phyloP scores from a whole-genome alignment of 108 stramenopile species.

The Nannochloropsis gaditana region DNA sequence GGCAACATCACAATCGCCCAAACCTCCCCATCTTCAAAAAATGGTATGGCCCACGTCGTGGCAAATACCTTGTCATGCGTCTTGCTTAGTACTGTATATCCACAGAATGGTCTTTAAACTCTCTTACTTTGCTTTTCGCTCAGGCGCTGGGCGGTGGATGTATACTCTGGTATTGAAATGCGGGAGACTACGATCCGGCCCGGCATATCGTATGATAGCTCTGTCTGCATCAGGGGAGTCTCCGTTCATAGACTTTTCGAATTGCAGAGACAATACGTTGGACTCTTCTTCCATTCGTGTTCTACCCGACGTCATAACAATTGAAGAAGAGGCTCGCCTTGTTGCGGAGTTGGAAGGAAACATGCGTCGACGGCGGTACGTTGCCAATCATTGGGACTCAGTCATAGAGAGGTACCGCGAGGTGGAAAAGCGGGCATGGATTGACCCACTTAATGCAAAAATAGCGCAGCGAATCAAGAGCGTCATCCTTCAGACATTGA shows the following conservation, averaged over 20 bases:
- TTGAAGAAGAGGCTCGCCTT: neutral
- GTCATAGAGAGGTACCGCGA: constrained; percentile 20
- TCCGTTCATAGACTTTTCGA: neutral
- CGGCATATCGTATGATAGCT: too few species aligned
- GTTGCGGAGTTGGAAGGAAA: neutral
- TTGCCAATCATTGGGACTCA: constrained; percentile 19
- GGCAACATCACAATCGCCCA: too few species aligned
- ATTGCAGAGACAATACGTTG: neutral
- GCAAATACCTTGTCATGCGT: too few species aligned
- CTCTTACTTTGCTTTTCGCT: too few species aligned
- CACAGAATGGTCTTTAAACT: too few species aligned
- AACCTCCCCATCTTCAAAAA: too few species aligned
- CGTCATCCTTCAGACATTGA: neutral
- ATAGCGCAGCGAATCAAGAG: neutral
- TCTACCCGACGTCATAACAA: neutral
- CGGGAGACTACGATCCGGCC: too few species aligned
- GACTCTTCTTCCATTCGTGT: neutral
- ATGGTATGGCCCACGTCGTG: too few species aligned
- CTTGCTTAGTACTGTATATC: too few species aligned
- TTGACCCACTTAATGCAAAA: neutral
- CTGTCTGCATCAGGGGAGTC: too few species aligned
- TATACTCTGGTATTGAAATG: too few species aligned
- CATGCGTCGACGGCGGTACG: constrained; percentile 18
- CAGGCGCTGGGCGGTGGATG: too few species aligned
- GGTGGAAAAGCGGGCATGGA: neutral